Evolutionary conservation across 2,329 filamentous ascomycete species (phyloP).

Genomic region (Lomentospora prolificans): DNA sequence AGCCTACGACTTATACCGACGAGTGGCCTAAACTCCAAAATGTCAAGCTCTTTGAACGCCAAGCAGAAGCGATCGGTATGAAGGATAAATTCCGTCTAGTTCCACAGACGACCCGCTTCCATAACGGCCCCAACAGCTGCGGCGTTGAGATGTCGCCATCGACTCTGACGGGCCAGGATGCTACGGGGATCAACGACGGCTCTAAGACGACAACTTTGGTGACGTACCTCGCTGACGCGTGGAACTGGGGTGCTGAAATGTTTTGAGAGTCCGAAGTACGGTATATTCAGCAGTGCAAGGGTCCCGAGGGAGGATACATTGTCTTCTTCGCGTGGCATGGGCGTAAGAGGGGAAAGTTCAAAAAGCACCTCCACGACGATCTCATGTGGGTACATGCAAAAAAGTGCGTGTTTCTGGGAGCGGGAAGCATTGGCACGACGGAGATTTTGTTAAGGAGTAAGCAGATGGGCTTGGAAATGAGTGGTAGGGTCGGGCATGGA

Average conservation of each 20-base stretch:
- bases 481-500: conserved; percentile 43
- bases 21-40: conserved; percentile 50
- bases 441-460: conserved; percentile 55
- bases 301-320: conserved; percentile 43
- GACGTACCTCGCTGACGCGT: conserved; percentile 59
- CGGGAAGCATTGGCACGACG: conserved; percentile 54
- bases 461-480: conserved; percentile 47
- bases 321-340: conserved; percentile 58
- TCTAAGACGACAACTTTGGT: conserved; percentile 57
- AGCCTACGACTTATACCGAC: conserved; percentile 48
- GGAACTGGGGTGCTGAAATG: conserved; percentile 63
- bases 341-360: conserved; percentile 44
- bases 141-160: conserved; percentile 55
- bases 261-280: conserved; percentile 61
- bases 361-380: conserved; percentile 43
- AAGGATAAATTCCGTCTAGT: conserved; percentile 43
- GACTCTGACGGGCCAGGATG: conserved; percentile 50
- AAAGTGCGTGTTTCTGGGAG: conserved; percentile 56
- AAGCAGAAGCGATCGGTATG: conserved; percentile 42
- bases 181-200: conserved; percentile 56
- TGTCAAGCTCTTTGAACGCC: conserved; percentile 43
- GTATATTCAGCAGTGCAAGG: conserved; percentile 44
- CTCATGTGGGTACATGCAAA: conserved; percentile 59
- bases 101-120: conserved; percentile 54
- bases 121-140: conserved; percentile 48